Base-by-base conservation (phyloP, 1,284 basidiomycete genomes). In the Sanghuangporus baumii region DNA sequence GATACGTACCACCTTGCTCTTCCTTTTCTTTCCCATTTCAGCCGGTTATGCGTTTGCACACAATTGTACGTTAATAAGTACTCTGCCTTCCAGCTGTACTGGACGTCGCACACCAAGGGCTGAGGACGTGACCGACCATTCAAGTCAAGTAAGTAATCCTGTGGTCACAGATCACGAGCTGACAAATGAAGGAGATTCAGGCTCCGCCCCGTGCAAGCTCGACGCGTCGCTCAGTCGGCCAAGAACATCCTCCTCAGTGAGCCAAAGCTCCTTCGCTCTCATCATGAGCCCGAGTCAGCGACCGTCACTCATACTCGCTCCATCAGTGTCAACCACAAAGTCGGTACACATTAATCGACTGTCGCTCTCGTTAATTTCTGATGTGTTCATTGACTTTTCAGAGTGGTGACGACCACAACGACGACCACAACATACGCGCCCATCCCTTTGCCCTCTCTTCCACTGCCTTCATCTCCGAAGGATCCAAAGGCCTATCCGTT, bases 381-480 rank as follows among this genome's bases (percentile, higher is more conserved):
- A 18, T 37, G 56, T 60, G 41, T 26, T 50, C 23, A 14, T 23
- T 38, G 69, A 46, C 20, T 66, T 34, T 63, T 43, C 71, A 94
- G 91, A 67, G 91, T 91, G 73, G 89, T 87, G 72, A 94, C 87
- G 66, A 94, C 87, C 57, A 94, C 88, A 20, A 94, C 86, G 6
- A 94, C 89, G 5, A 92, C 89, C 1, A 93, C 91, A 1, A 85
- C 87, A 20, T 91, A 93, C 75, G 87, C 89, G 64, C 91, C 91
- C 40, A 91, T 93, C 67, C 85, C 84, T 56, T 73, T 93, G 16
- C 90, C 88, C 31, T 75, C 86, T 43, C 75, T 90, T 3, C 89
- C 88, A 14, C 76, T 82, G 3, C 89, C 87, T 12, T 75, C 80
- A 7, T 82, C 85, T 14, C 88, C 88, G n/a, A 87, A 87, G 68